Percentiles rank a stretch among this genome's conserved stretches.
phyloP scores from a whole-genome alignment of 164 flowering plant species.

The Magnolia sinica region DNA sequence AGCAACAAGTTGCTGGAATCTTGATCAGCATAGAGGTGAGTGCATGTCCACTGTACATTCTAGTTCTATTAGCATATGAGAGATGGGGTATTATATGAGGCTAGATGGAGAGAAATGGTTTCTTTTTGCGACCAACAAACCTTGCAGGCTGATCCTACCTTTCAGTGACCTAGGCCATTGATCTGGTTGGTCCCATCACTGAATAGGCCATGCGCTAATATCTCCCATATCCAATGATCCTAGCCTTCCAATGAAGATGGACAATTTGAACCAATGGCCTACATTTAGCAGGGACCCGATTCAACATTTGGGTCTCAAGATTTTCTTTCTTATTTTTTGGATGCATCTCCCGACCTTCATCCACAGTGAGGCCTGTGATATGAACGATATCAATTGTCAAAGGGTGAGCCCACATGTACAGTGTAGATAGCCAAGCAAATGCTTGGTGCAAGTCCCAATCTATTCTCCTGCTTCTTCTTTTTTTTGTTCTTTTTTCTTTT shows the following conservation, averaged over 20 bases:
- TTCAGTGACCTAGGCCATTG: not conserved
- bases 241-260: not conserved
- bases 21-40: slow-evolving; percentile 40
- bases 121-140: not conserved
- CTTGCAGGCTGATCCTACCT: not conserved
- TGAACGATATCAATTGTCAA: not conserved
- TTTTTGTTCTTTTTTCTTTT: too few relatives aligned
- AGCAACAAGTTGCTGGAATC: slow-evolving; percentile 31
- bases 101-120: too few relatives aligned
- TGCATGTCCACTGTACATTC: not conserved
- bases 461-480: not conserved
- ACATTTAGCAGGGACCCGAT: too few relatives aligned
- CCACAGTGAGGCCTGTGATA: not conserved
- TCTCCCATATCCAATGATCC: too few relatives aligned
- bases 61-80: not conserved
- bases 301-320: too few relatives aligned
- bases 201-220: not conserved
- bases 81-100: too few relatives aligned
- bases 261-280: not conserved
- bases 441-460: not conserved
- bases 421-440: not conserved
- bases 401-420: not conserved
- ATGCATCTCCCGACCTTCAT: not conserved
- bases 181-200: not conserved
- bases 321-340: not conserved